Evolutionary conservation across 495 filamentous ascomycete genomes (phyloP).

Genomic region (Tuber magnatum): DNA sequence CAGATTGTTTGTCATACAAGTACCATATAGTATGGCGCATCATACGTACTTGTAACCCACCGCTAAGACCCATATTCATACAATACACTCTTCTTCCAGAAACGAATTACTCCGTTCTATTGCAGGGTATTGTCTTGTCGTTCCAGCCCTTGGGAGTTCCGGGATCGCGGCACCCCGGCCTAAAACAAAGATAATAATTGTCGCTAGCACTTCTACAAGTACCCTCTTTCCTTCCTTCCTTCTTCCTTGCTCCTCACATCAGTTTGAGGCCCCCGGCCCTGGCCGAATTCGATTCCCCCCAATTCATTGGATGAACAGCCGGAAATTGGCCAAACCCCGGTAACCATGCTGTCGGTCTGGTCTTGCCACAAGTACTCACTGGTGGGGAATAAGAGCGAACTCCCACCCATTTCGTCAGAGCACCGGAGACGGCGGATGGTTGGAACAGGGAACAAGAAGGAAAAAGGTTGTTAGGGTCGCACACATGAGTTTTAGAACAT

Average conservation of each 20-base stretch:
- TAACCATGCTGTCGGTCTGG: background rate
- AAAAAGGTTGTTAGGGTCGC: background rate
- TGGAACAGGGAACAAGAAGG: background rate
- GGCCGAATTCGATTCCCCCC: background rate
- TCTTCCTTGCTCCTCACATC: background rate
- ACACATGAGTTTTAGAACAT: background rate
- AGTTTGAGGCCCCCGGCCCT: background rate
- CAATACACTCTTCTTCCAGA: background rate
- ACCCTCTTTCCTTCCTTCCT: background rate
- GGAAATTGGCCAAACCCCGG: background rate
- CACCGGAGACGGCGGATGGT: background rate
- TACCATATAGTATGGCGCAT: background rate
- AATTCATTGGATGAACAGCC: background rate
- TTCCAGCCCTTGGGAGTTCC: background rate
- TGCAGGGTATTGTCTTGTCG: background rate
- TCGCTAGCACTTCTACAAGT: background rate
- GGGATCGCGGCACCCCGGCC: background rate
- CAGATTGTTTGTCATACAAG: background rate
- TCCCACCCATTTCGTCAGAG: background rate
- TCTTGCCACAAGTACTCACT: background rate
- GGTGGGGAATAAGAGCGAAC: background rate
- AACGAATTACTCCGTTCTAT: background rate
- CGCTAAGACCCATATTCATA: background rate
- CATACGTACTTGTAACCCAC: background rate
- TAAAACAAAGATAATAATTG: background rate